Conservation (phyloP, 371 early-diverging fungal genomes). For the Mortierella sp. region DNA sequence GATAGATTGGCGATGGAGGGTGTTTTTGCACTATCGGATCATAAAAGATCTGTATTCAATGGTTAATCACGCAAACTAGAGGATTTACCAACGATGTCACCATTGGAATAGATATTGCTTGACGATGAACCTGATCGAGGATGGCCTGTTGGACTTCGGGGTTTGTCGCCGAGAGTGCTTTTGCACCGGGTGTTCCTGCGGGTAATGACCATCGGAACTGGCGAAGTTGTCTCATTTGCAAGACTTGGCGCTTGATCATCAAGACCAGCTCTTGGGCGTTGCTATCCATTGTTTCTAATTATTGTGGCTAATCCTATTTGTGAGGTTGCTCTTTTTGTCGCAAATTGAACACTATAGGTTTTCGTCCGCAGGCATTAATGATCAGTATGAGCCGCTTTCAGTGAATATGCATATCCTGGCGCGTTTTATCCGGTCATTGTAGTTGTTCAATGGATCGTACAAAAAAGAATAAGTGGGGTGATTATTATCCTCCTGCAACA, state of each 20-base stretch:
- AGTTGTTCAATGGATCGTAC: neutral
- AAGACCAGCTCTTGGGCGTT: slow-evolving; percentile 28
- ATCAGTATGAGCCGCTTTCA: neutral
- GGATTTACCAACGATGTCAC: too few species aligned
- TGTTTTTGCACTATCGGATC: slow-evolving; percentile 39
- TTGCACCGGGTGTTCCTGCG: neutral
- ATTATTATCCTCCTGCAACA: too few species aligned
- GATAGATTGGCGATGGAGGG: slow-evolving; percentile 50
- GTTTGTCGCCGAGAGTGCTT: slow-evolving; percentile 25
- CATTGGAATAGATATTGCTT: too few species aligned
- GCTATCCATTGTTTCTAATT: slow-evolving; percentile 16
- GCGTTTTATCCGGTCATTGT: neutral
- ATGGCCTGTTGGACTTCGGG: slow-evolving; percentile 50
- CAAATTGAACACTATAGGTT: neutral
- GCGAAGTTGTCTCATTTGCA: slow-evolving; percentile 54
- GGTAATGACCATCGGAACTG: slow-evolving; percentile 49
- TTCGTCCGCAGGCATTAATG: neutral
- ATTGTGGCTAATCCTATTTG: neutral
- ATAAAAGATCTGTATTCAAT: slow-evolving; percentile 35
- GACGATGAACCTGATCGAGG: slow-evolving; percentile 31
- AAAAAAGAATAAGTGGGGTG: too few species aligned
- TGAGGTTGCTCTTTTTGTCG: neutral
- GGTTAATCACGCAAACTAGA: neutral
- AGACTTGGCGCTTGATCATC: slow-evolving; percentile 48
- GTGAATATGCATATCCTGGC: neutral